Base-by-base conservation (phyloP, 495 filamentous ascomycete genomes). In the Podospora australis region DNA sequence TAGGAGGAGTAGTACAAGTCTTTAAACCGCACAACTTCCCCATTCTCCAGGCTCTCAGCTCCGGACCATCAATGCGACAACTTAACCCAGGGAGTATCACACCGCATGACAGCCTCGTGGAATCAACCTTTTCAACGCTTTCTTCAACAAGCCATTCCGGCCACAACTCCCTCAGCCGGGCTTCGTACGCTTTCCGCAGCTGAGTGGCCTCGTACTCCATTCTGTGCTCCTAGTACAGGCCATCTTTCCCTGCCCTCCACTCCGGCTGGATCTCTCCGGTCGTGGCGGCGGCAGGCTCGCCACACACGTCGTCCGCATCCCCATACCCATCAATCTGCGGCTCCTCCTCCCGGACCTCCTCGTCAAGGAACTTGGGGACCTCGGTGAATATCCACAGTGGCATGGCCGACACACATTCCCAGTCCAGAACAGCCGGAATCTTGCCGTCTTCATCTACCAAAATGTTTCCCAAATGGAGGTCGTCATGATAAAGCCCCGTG, bases 361-460 rank as follows among this genome's bases (percentile, higher is more conserved):
- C 50, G 3, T 49, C 54, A 26, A 78, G 56, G 42, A 77, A 75
- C 35, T 59, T 49, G 28, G 75, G 75, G 7, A 63, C 52, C 47
- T 68, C 52, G 48, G 64, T 70, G n/a, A 65, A 54, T 41, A 67
- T 64, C 65, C 70, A 78, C 10, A 70, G 49, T 23, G 76, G 75
- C 14, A 71, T 44, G 11, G 68, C 62, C 14, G 68, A 68, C 23
- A 76, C 60, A 53, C 66, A 73, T 32, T 78, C 69, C 77, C 77
- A 81, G 48, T 77, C 75, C 35, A 78, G 36, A 2, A 80, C 32
- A 16, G 65, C 75, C 2, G 67, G 66, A 14, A 79, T 58, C 5
- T 60, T 16, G 2, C 66, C 69, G 4, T 66, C 48, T 2, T 70
- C 56, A 36, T 73, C 48, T 3, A 79, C 66, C 17, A 79, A 58